Base-by-base conservation (phyloP, 108 stramenopile genomes). In the Chaetoceros tenuissimus region DNA sequence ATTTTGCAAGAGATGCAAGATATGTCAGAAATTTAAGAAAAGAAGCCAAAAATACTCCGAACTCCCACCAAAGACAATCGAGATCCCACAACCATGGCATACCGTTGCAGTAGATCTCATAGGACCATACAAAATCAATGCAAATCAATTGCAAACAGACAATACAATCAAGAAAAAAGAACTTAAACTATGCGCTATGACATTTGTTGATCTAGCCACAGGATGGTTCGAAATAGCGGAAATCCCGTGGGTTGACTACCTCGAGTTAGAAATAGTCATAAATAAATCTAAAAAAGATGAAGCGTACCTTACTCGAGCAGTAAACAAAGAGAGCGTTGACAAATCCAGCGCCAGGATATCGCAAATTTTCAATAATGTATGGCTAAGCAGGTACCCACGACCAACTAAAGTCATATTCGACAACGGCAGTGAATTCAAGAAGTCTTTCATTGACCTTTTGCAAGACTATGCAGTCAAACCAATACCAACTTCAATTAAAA, bases 151-250 rank as follows among this genome's bases (percentile, higher is more conserved):
- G 46, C 45, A 59, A 47, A 46, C 10, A 59, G 18, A 16, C 18
- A 3, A 21, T 17, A 3, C 24, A 13, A 40, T 40, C 13, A 40
- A 40, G 34, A 40, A 40, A 13, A 40, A 13, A 40, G 34, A 40
- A 5, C 34, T 40, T 13, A 40, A 5, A 5, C 34, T 40, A 13
- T 60, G 65, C 53, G 69, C 65, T 49, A 29, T 73, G 53, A 78
- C 72, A 5, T 71, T 78, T 62, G 67, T 71, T 21, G 67, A 68
- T 48, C 72, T 69, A 46, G 67, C 69, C 24, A 66, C 72, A 10
- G 57, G 72, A 10, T 70, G 72, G 72, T 73, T 78, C 34, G 69
- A 78, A 43, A 63, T 73, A 20, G 62, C 46, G 22, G 66, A 65
- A 52, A 28, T 69, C 18, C 60, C 60, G 51, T 40, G 13, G 8